Percentiles rank a stretch among this genome's conserved stretches.
Conservation (phyloP, 805 yeast species). For the Starmera dryadoides region DNA sequence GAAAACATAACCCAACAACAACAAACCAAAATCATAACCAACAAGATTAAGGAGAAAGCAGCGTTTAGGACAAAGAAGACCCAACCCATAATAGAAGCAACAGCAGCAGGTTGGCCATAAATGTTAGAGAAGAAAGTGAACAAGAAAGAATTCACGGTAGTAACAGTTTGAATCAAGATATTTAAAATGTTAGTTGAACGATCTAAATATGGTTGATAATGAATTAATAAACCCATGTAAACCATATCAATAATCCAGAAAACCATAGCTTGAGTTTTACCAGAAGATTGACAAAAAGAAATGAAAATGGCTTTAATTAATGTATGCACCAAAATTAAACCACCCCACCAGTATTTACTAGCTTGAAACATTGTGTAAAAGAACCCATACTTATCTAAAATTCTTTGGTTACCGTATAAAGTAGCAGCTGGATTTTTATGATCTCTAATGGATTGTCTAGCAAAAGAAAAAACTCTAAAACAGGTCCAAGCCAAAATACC, state of each 20-base stretch:
- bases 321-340: slow-evolving; percentile 51
- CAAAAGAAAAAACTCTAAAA: slow-evolving; percentile 57
- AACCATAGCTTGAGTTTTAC: slow-evolving; percentile 74
- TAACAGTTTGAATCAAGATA: slow-evolving; percentile 66
- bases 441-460: slow-evolving; percentile 47
- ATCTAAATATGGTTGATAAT: slow-evolving; percentile 70
- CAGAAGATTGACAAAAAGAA: slow-evolving; percentile 72
- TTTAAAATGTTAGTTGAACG: slow-evolving; percentile 73
- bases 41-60: slow-evolving; percentile 70
- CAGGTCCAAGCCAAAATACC: slow-evolving; percentile 59
- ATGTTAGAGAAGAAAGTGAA: slow-evolving; percentile 81
- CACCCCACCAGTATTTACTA: slow-evolving; percentile 75
- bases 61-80: slow-evolving; percentile 85
- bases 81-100: slow-evolving; percentile 85
- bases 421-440: slow-evolving; percentile 83
- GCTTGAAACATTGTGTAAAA: slow-evolving; percentile 88
- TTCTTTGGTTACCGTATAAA: slow-evolving; percentile 67
- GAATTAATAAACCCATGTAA: slow-evolving; percentile 58
- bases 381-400: slow-evolving; percentile 78
- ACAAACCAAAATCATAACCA: slow-evolving; percentile 63
- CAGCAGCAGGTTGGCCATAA: slow-evolving; percentile 74
- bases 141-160: slow-evolving; percentile 71
- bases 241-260: slow-evolving; percentile 70
- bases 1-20: slow-evolving; percentile 57
- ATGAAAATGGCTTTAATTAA: slow-evolving; percentile 67